Percentiles rank a stretch among this genome's conserved stretches.
These are phyloP conservation scores for Phylloboletellus chloephorus DNA, from an alignment of 1,284 basidiomycete species.

Conservation along the genomic window DNA sequence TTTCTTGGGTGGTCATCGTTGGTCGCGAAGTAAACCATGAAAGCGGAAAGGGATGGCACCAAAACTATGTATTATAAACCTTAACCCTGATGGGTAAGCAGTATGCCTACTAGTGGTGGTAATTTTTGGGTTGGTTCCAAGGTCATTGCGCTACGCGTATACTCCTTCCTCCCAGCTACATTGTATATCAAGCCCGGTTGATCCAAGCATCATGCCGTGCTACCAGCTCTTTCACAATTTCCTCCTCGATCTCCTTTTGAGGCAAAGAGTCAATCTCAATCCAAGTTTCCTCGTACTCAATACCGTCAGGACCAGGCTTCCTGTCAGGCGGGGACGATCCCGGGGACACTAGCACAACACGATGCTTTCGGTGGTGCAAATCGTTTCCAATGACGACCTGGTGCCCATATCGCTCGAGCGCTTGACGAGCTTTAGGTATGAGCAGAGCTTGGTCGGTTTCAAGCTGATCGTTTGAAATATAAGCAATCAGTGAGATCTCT, in stretches of 20 bases:
- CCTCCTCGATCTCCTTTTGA: conserved; percentile 86
- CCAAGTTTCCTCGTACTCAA: conserved; percentile 56
- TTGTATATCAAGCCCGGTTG: background rate
- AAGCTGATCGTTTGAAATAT: conserved; percentile 48
- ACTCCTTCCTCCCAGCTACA: background rate
- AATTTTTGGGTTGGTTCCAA: too few species aligned
- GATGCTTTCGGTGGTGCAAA: conserved; percentile 81
- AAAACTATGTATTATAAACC: conserved; percentile 18
- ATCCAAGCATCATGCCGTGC: conserved; percentile 74
- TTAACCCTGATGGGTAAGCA: conserved; percentile 16
- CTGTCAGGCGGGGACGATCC: conserved; percentile 21
- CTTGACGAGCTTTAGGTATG: conserved; percentile 85
- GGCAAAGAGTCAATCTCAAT: conserved; percentile 53
- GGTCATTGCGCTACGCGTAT: background rate
- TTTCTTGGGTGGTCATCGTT: conserved; percentile 14
- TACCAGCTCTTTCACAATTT: conserved; percentile 78
- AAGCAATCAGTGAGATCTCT: background rate
- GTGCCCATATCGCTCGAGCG: conserved; percentile 91
- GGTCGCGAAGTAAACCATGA: conserved; percentile 1
- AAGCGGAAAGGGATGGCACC: background rate
- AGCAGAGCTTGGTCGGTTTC: conserved; percentile 86
- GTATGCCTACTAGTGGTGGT: too few species aligned
- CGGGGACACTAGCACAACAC: conserved; percentile 82
- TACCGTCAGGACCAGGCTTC: conserved; percentile 33
- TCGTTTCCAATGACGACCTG: conserved; percentile 97